phyloP scores from a whole-genome alignment of 768 basidiomycete genomes.

The Mycena indigotica region DNA sequence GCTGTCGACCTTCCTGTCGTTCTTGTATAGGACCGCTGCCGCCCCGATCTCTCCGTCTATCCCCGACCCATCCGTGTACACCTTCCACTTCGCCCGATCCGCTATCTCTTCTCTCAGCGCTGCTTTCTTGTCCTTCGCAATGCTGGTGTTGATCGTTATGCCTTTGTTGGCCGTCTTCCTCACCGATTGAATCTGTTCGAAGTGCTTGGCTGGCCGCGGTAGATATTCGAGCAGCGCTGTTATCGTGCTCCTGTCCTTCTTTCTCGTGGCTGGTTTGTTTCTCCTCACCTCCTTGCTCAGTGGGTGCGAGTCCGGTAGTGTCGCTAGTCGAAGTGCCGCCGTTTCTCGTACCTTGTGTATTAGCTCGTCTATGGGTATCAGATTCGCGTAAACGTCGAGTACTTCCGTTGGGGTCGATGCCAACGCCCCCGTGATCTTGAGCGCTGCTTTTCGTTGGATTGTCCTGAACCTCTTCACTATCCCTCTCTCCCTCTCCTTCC shows the following conservation, averaged over 20 bases:
- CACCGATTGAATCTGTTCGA: constrained; percentile 3
- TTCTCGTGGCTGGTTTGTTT: neutral
- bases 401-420: constrained; percentile 16
- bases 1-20: neutral
- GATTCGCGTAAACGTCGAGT: constrained; percentile 13
- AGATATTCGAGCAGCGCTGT: neutral
- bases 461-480: no score
- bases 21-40: constrained; percentile 20
- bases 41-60: constrained; percentile 24
- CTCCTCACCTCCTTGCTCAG: neutral
- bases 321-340: constrained; percentile 1
- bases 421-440: no score
- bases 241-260: neutral
- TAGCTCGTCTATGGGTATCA: neutral
- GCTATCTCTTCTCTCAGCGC: constrained; percentile 2
- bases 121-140: neutral
- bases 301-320: neutral
- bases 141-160: neutral
- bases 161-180: neutral
- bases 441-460: no score
- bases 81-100: neutral
- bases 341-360: neutral
- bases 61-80: no score
- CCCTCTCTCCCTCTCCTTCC: neutral
- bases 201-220: neutral